Percentiles rank a stretch among this genome's conserved stretches.
These are phyloP conservation scores for Gentiana dahurica DNA, from an alignment of 257 asterid genomes.

Conservation along the genomic window DNA sequence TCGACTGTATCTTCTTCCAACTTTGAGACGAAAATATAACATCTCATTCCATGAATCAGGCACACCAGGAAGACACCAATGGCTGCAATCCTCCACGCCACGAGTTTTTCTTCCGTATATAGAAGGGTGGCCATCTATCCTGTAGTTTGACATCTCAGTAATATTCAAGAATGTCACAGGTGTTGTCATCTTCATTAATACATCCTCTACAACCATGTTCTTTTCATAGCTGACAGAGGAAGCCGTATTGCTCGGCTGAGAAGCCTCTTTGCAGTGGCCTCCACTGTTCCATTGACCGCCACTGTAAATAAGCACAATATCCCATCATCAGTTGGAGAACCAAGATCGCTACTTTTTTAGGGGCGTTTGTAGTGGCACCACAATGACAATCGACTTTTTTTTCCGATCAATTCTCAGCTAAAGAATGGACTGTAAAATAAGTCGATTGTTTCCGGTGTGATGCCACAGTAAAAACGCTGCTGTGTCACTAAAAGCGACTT, in stretches of 20 bases:
- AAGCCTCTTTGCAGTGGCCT: slow-evolving; percentile 82
- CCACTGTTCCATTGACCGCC: slow-evolving; percentile 90
- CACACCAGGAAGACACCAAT: slow-evolving; percentile 98
- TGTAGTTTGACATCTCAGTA: slow-evolving; percentile 58
- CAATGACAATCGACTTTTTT: too few relatives aligned
- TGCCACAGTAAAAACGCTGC: too few relatives aligned
- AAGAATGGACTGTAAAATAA: too few relatives aligned
- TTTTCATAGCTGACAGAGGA: slow-evolving; percentile 30
- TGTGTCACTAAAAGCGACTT: not conserved
- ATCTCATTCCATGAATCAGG: slow-evolving; percentile 89
- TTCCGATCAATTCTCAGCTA: too few relatives aligned
- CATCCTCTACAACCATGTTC: slow-evolving; percentile 47
- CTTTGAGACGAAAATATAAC: slow-evolving; percentile 40
- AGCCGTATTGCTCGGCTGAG: slow-evolving; percentile 35
- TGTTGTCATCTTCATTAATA: slow-evolving; percentile 55
- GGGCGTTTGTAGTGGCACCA: too few relatives aligned
- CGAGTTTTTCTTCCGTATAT: slow-evolving; percentile 40
- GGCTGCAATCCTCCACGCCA: slow-evolving; percentile 90
- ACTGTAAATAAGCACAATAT: slow-evolving; percentile 14
- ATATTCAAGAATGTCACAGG: slow-evolving; percentile 54
- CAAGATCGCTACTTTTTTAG: too few relatives aligned
- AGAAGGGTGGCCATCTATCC: slow-evolving; percentile 91
- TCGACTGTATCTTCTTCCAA: slow-evolving; percentile 1
- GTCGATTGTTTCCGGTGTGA: too few relatives aligned
- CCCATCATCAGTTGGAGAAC: not conserved